Evolutionary conservation across 148 eudicot genomes (phyloP).

Genomic region (Rhododendron vialii): DNA sequence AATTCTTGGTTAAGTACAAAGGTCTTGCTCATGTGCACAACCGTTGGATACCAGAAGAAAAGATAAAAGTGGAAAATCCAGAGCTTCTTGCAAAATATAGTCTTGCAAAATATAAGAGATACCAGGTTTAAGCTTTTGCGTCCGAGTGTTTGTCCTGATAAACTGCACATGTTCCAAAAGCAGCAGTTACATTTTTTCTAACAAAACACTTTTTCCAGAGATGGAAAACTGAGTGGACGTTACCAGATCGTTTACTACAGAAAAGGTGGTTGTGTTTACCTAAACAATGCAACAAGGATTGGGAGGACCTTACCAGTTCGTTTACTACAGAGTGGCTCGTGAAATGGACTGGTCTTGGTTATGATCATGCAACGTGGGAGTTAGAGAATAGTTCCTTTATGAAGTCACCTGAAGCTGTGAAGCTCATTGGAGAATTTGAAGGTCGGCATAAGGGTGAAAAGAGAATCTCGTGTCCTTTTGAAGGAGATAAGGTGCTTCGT

Average conservation of each 20-base stretch:
- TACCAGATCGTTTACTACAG: constrained; percentile 18
- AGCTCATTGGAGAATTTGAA: constrained; percentile 39
- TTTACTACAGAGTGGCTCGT: constrained; percentile 27
- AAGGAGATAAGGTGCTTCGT: constrained; percentile 25
- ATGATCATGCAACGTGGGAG: constrained; percentile 31
- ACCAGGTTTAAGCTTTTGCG: constrained; percentile 7
- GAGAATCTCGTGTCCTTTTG: constrained; percentile 3
- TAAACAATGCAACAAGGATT: background rate
- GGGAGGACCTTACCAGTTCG: constrained; percentile 6
- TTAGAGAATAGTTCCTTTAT: constrained; percentile 42
- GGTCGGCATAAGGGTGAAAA: constrained; percentile 32
- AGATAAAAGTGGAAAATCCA: constrained; percentile 7
- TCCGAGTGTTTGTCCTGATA: background rate
- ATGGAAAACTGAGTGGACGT: constrained; percentile 23
- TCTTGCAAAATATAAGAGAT: constrained; percentile 1
- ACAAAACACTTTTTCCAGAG: background rate
- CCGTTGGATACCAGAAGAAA: constrained; percentile 23
- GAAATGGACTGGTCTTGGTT: constrained; percentile 31
- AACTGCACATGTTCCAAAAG: background rate
- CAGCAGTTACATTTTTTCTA: background rate
- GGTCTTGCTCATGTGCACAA: constrained; percentile 34
- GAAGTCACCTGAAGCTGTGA: constrained; percentile 34
- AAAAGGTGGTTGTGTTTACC: constrained; percentile 22
- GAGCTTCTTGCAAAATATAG: constrained; percentile 1
- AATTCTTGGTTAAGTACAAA: constrained; percentile 29